Percentiles rank a stretch among this genome's conserved stretches.
Conservation (phyloP, 2,329 filamentous ascomycete species). For the Elsinoe fawcettii region DNA sequence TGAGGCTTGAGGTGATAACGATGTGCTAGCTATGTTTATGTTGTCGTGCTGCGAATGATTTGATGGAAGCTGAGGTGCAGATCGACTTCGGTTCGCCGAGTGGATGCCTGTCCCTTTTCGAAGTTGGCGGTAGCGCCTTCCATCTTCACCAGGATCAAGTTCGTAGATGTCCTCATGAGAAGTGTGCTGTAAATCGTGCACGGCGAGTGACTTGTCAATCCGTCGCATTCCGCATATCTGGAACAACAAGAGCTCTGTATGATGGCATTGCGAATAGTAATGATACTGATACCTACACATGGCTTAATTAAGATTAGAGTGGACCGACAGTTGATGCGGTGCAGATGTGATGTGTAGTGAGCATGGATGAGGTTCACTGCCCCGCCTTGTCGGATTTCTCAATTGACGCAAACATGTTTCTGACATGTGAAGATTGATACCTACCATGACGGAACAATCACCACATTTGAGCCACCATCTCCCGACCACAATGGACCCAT, state of each 20-base stretch:
- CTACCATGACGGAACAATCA: not conserved
- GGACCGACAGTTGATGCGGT: not conserved
- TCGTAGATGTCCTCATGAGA: not conserved
- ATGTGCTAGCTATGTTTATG: not conserved
- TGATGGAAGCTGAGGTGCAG: constrained; percentile 20
- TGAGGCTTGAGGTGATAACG: not conserved
- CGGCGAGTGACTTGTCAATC: not conserved
- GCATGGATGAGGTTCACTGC: not conserved
- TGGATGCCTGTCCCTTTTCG: constrained; percentile 14
- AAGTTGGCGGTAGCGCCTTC: constrained; percentile 14
- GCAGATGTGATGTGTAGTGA: not conserved
- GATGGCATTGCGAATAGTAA: constrained; percentile 26
- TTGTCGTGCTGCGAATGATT: constrained; percentile 16
- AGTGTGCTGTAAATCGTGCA: not conserved
- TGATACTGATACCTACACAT: constrained; percentile 30
- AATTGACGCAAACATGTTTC: not conserved
- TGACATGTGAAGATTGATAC: not conserved
- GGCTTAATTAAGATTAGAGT: not conserved
- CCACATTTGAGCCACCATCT: not conserved
- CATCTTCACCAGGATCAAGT: not conserved
- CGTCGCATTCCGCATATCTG: constrained; percentile 20
- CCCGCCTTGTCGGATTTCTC: not conserved
- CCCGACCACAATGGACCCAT: not conserved
- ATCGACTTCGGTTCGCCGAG: not conserved
- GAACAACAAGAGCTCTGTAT: constrained; percentile 25